Evolutionary conservation across 352 stramenopile species (phyloP).

Genomic region (Elongisporangium senticosum): DNA sequence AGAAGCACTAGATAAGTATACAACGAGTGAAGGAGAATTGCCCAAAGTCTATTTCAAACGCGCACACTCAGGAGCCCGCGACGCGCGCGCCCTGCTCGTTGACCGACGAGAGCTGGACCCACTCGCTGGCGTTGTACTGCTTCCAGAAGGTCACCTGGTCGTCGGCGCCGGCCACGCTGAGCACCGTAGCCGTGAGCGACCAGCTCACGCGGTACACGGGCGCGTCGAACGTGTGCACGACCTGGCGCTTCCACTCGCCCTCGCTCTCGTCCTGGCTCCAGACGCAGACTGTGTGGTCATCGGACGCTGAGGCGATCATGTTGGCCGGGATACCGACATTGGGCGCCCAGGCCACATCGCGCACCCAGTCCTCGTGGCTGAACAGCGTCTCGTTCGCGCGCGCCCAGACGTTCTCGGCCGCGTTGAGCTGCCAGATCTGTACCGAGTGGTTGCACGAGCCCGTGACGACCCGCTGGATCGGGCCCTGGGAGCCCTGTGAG

Average conservation of each 20-base stretch:
- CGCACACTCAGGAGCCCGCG: conserved; percentile 2
- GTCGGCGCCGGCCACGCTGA: conserved; percentile 59
- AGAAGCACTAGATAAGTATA: conserved; percentile 1
- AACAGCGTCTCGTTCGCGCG: conserved; percentile 39
- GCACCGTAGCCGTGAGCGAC: conserved; percentile 65
- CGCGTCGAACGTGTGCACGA: conserved; percentile 62
- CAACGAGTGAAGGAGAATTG: background rate
- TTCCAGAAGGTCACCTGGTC: conserved; percentile 84
- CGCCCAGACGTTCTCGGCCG: conserved; percentile 29
- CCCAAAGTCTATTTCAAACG: background rate
- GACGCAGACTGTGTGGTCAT: conserved; percentile 77
- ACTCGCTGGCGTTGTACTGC: conserved; percentile 49
- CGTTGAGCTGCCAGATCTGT: conserved; percentile 55
- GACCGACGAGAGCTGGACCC: conserved; percentile 68
- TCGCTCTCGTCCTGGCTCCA: conserved; percentile 71
- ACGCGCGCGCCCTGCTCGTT: conserved; percentile 54
- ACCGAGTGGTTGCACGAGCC: conserved; percentile 60
- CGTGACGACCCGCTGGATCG: conserved; percentile 70
- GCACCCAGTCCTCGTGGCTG: conserved; percentile 79
- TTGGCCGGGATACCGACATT: conserved; percentile 83
- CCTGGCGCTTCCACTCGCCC: conserved; percentile 53
- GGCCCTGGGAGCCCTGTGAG: conserved; percentile 53
- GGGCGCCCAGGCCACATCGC: conserved; percentile 76
- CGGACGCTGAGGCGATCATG: conserved; percentile 69
- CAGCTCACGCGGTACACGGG: conserved; percentile 82